phyloP scores from a whole-genome alignment of 169 alveolate genomes.

The Cryptosporidium parvum region DNA sequence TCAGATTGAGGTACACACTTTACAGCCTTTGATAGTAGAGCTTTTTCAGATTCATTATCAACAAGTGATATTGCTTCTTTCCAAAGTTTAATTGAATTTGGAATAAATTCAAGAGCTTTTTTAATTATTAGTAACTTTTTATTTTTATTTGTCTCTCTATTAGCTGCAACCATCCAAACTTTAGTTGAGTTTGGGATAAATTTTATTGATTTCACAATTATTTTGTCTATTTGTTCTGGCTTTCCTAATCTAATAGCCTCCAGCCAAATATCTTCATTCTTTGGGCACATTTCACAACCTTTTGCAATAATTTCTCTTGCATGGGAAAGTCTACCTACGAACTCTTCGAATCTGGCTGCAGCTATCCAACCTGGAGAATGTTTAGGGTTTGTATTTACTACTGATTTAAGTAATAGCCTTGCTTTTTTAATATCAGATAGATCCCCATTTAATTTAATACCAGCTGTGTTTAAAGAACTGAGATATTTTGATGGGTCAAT shows the following conservation, averaged over 20 bases:
- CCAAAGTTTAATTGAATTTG: constrained; percentile 97
- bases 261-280: constrained; percentile 98
- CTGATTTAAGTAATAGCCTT: constrained; percentile 88
- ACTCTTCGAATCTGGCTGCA: constrained; percentile 98
- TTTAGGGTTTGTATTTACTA: constrained; percentile 94
- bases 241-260: constrained; percentile 98
- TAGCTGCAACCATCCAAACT: constrained; percentile 96
- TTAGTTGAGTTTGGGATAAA: constrained; percentile 90
- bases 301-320: constrained; percentile 96
- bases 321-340: constrained; percentile 91
- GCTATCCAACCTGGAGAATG: constrained; percentile 99
- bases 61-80: constrained; percentile 95
- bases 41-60: constrained; percentile 93
- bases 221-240: constrained; percentile 93
- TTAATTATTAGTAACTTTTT: constrained; percentile 90
- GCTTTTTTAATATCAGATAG: constrained; percentile 95
- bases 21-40: constrained; percentile 95
- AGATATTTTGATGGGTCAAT: constrained; percentile 96
- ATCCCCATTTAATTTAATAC: constrained; percentile 89
- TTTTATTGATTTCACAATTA: constrained; percentile 93
- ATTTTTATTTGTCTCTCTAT: constrained; percentile 90
- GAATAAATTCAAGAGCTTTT: constrained; percentile 96
- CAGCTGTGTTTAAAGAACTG: constrained; percentile 92
- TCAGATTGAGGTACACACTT: constrained; percentile 97
- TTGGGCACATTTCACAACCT: constrained; percentile 96